Conservation (phyloP, 345 rosid species). For the Heritiera littoralis region DNA sequence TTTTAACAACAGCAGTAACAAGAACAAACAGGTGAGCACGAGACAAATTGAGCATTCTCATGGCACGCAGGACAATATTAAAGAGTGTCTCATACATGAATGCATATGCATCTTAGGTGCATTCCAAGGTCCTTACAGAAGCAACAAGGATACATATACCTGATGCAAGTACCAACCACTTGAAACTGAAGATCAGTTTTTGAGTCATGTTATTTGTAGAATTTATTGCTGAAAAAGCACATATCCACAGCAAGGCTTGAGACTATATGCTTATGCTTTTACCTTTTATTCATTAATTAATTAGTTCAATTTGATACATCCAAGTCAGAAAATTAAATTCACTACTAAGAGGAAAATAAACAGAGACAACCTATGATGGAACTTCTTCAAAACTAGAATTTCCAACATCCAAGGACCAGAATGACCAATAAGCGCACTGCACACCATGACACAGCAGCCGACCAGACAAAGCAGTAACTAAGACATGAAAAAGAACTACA, state of each 20-base stretch:
- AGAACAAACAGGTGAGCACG: not conserved
- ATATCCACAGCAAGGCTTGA: not conserved
- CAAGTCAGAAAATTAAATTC: not conserved
- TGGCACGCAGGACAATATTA: not conserved
- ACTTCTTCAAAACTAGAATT: not conserved
- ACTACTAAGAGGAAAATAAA: not conserved
- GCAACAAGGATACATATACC: not conserved
- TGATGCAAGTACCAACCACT: not conserved
- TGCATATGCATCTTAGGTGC: not conserved
- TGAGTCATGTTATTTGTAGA: not conserved
- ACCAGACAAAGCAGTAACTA: not conserved
- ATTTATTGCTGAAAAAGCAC: not conserved
- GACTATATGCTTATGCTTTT: not conserved
- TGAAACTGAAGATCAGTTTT: constrained; percentile 3
- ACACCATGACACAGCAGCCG: not conserved
- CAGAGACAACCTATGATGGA: not conserved
- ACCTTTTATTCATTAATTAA: not conserved
- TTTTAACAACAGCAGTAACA: not conserved
- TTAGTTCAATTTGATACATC: not conserved
- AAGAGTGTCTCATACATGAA: not conserved
- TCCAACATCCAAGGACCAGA: not conserved
- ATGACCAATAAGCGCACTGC: not conserved
- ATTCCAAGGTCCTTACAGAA: not conserved
- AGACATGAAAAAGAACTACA: not conserved
- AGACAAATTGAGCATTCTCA: not conserved